phyloP scores from a whole-genome alignment of 73 alveolate genomes.

The Tetrahymena elliotti region DNA sequence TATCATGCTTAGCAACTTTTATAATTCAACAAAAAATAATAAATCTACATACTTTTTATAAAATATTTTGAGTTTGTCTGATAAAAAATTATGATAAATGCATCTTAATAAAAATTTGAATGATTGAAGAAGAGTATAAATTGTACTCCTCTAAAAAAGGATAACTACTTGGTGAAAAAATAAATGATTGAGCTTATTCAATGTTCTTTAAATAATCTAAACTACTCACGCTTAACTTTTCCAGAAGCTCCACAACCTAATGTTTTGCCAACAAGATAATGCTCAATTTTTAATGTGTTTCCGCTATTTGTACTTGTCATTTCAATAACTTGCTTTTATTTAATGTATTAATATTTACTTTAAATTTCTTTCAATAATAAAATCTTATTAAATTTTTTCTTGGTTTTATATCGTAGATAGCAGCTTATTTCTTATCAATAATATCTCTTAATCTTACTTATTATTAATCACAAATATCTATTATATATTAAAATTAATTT shows the following conservation, averaged over 20 bases:
- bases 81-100: too few species aligned
- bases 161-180: background rate
- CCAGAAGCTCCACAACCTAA: conserved; percentile 84
- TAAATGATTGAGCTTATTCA: background rate
- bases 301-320: background rate
- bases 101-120: background rate
- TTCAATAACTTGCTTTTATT: background rate
- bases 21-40: background rate
- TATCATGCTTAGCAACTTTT: conserved; percentile 80
- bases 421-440: background rate
- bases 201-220: background rate
- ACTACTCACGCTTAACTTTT: conserved; percentile 55
- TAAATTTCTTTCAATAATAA: background rate
- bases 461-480: background rate
- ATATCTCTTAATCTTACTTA: background rate
- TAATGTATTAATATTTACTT: background rate
- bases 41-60: background rate
- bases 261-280: conserved; percentile 52
- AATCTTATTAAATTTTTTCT: background rate
- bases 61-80: background rate
- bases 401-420: background rate
- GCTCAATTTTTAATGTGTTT: conserved; percentile 41
- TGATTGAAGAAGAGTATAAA: background rate
- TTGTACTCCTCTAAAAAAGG: background rate
- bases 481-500: too few species aligned